Conservation (phyloP, 2,329 filamentous ascomycete species). For the Ascochyta viciae-villosae region DNA sequence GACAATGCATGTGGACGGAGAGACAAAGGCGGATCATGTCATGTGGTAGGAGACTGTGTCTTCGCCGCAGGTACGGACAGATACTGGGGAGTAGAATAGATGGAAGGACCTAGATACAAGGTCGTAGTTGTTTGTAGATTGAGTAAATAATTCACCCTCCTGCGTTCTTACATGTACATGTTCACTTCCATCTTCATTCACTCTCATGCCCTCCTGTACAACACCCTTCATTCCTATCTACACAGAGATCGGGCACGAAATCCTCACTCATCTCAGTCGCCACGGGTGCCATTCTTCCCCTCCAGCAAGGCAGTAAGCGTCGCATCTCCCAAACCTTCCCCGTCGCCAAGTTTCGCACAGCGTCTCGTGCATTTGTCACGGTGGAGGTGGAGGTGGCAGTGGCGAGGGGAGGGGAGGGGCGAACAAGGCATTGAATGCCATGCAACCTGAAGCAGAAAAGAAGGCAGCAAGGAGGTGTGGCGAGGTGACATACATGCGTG, state of each 20-base stretch:
- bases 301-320: neutral
- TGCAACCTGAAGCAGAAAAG: neutral
- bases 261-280: too few species aligned
- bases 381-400: neutral
- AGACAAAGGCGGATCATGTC: too few species aligned
- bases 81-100: neutral
- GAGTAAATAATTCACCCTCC: neutral
- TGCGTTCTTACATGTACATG: neutral
- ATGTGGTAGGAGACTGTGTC: constrained; percentile 13
- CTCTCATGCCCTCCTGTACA: too few species aligned
- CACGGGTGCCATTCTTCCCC: too few species aligned
- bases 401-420: neutral
- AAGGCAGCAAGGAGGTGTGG: neutral
- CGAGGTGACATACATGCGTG: neutral
- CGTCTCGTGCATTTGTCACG: constrained; percentile 9
- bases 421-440: neutral
- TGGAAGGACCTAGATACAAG: neutral
- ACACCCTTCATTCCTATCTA: too few species aligned
- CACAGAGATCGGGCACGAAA: too few species aligned
- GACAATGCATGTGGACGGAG: neutral
- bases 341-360: neutral
- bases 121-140: neutral
- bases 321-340: constrained; percentile 6
- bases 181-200: neutral
- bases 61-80: neutral